These are phyloP conservation scores for grape (Vitis vinifera) DNA, from an alignment of 164 flowering plant species.

Conservation along the genomic window DNA sequence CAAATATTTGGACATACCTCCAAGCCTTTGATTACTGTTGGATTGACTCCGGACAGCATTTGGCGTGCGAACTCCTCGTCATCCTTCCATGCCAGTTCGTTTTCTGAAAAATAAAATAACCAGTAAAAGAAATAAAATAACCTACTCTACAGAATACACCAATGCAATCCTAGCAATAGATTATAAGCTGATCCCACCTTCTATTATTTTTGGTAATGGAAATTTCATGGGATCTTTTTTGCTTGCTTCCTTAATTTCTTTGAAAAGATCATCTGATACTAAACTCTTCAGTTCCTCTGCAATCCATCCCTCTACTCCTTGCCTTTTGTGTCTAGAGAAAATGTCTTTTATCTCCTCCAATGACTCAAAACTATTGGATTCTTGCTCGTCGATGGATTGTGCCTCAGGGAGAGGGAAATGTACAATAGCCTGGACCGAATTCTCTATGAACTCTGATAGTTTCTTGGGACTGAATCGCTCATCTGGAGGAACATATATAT, in stretches of 20 bases:
- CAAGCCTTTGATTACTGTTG: conserved; percentile 21
- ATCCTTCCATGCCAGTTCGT: conserved; percentile 24
- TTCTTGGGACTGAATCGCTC: conserved; percentile 25
- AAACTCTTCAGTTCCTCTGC: conserved; percentile 9
- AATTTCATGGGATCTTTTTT: conserved; percentile 4
- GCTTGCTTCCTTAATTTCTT: conserved; percentile 1
- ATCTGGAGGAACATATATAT: conserved; percentile 28
- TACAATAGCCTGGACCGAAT: conserved; percentile 14
- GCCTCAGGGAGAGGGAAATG: conserved; percentile 17
- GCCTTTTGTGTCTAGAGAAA: conserved; percentile 15
- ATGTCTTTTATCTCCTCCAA: conserved; percentile 21
- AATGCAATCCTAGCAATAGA: not conserved
- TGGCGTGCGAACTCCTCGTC: conserved; percentile 34
- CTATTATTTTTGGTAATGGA: conserved; percentile 25
- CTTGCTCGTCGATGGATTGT: not conserved
- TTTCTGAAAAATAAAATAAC: conserved; percentile 9
- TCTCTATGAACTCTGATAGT: conserved; percentile 15
- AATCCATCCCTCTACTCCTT: conserved; percentile 2
- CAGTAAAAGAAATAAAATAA: not conserved
- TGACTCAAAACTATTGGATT: conserved; percentile 13
- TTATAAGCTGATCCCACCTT: conserved; percentile 11
- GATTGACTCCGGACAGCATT: conserved; percentile 35
- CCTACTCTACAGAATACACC: not conserved
- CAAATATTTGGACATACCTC: conserved; percentile 14
- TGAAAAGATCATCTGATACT: conserved; percentile 10